Evolutionary conservation across 208 protist genomes (phyloP), one percentile per base, ranked within the genome.

Genomic region (Trypanosoma platydactyli): DNA sequence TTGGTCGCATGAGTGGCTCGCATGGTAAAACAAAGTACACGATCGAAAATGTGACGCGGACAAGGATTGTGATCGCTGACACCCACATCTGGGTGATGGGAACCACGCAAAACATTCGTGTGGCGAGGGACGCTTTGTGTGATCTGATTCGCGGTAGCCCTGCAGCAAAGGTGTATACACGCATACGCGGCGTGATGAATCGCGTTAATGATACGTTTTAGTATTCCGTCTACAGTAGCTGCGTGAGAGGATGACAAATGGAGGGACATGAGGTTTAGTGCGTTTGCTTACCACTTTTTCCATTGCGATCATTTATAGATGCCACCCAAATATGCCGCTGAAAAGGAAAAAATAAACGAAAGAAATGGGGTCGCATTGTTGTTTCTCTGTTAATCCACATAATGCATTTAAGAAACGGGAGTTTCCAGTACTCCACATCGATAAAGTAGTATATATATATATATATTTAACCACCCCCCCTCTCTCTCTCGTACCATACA

Each of bases 31-130:
- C 98, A 1, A 99, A 99, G 86, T 99, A 97, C 79, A 98, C 98
- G 12, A 99, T 99, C 66, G 99, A 99, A 79, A 99, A 99, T 73
- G 89, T 98, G 1, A 99, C 98, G 9, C 92, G 97, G 33, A 99
- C 98, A 15, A 86, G 99, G 33, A 98, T 99, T 64, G 98, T 99
- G 1, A 76, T 99, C 24, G 98, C 98, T 18, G 99, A 99, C 77
- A 99, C 93, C 48, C 90, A 95, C 55, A 97, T 99, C 46, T 98
- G 99, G 86, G 94, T 99, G 53, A 95, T 99, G 80, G 99, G 99
- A 20, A 99, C 98, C 30, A 99, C 97, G 61, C 81, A 92, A 59
- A 99, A 99, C 79, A 99, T 99, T 60, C 93, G 93, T 30, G 81
- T 99, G 6, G 98, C 99, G 0, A 85, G 97, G 24, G 94, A 99